Conservation (phyloP, 2,329 filamentous ascomycete genomes). For the Trichophyton mentagrophytes region DNA sequence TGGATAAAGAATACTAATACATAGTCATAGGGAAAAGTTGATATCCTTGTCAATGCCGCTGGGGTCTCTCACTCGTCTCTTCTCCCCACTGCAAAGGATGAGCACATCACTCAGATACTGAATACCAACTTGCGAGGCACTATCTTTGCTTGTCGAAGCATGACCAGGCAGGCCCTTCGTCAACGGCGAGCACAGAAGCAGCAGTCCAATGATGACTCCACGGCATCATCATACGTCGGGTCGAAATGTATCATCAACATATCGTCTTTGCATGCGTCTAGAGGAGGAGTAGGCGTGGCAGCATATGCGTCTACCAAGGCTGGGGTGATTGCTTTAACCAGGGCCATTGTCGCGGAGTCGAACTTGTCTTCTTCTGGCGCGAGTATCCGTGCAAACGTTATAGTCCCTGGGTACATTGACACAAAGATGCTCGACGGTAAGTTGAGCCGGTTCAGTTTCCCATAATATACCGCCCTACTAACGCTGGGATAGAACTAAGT, state of each 20-base stretch:
- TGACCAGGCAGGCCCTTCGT: slow-evolving; percentile 26
- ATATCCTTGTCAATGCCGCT: slow-evolving; percentile 67
- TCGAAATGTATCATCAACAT: slow-evolving; percentile 73
- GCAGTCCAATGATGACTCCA: slow-evolving; percentile 33
- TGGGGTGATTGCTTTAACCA: slow-evolving; percentile 52
- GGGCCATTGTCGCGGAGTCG: slow-evolving; percentile 23
- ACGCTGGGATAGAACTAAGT: slow-evolving; percentile 31
- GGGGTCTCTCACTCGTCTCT: slow-evolving; percentile 56
- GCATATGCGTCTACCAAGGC: slow-evolving; percentile 72
- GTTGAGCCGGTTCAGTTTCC: slow-evolving; percentile 11
- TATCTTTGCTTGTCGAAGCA: slow-evolving; percentile 28
- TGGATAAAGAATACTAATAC: neutral
- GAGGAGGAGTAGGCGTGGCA: slow-evolving; percentile 55
- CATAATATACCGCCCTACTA: neutral
- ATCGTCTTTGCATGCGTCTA: slow-evolving; percentile 58
- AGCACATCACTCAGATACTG: slow-evolving; percentile 46
- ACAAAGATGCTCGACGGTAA: slow-evolving; percentile 67
- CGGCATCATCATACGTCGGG: slow-evolving; percentile 30
- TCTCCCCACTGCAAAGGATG: slow-evolving; percentile 43
- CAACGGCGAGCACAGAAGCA: slow-evolving; percentile 18
- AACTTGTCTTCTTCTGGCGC: slow-evolving; percentile 51
- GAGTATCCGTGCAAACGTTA: slow-evolving; percentile 62
- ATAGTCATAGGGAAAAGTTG: slow-evolving; percentile 25
- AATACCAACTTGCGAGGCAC: slow-evolving; percentile 53
- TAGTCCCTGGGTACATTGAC: slow-evolving; percentile 71